A percentile compares a stretch with the other conserved stretches of the same genome.
Conservation (phyloP, 257 asterid species). For the Ehretia macrophylla region DNA sequence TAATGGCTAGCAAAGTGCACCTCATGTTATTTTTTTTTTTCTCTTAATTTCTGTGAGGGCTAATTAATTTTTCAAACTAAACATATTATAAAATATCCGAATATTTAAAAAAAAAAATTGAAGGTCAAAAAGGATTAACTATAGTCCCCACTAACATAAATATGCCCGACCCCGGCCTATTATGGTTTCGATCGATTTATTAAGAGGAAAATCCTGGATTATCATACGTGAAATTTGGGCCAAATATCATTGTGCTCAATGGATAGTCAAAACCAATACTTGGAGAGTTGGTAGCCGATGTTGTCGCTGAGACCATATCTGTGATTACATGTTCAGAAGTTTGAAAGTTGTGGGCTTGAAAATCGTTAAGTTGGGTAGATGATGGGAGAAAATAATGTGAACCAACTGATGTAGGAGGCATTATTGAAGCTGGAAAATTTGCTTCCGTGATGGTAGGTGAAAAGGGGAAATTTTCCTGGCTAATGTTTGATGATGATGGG, state of each 20-base stretch:
- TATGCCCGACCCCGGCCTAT: too few species aligned
- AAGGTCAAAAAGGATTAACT: too few species aligned
- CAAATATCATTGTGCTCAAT: slow-evolving; percentile 34
- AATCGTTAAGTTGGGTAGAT: slow-evolving; percentile 10
- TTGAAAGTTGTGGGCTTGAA: slow-evolving; percentile 19
- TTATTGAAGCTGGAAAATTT: background rate
- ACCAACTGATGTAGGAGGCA: background rate
- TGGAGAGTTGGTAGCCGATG: slow-evolving; percentile 33
- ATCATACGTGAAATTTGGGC: slow-evolving; percentile 17
- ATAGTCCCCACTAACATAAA: too few species aligned
- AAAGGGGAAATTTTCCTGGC: slow-evolving; percentile 17
- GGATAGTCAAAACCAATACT: slow-evolving; percentile 22
- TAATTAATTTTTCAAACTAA: too few species aligned
- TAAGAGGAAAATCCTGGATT: too few species aligned
- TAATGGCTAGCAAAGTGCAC: too few species aligned
- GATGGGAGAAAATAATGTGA: slow-evolving; percentile 25
- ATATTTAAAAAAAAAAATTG: too few species aligned
- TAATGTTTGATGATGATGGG: slow-evolving; percentile 11
- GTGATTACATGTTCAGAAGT: slow-evolving; percentile 22
- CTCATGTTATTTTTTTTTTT: too few species aligned
- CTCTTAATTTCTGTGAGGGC: too few species aligned
- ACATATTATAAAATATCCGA: too few species aligned
- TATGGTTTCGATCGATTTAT: too few species aligned
- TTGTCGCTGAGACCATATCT: slow-evolving; percentile 25
- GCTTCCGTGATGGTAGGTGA: slow-evolving; percentile 5